These are phyloP conservation scores for Candida xyloterini DNA, from an alignment of 805 yeast species.

Conservation along the genomic window DNA sequence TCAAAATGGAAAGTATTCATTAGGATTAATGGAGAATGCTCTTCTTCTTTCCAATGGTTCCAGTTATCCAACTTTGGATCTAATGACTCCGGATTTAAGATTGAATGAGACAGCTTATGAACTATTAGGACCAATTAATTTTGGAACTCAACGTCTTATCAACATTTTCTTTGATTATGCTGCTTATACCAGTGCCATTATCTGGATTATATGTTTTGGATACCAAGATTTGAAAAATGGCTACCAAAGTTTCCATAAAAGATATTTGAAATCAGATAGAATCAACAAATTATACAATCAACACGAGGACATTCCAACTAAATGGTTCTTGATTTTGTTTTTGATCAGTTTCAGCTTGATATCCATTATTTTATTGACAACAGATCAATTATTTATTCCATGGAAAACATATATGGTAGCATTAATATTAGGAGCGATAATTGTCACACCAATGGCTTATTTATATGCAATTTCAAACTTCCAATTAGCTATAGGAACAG, in stretches of 20 bases:
- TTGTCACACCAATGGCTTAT: conserved; percentile 49
- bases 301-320: conserved; percentile 41
- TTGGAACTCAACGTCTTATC: conserved; percentile 50
- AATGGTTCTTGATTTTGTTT: conserved; percentile 42
- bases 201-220: conserved; percentile 39
- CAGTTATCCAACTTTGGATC: conserved; percentile 40
- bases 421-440: conserved; percentile 40
- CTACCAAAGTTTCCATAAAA: conserved; percentile 8
- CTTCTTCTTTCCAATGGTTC: conserved; percentile 38
- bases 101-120: conserved; percentile 47
- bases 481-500: conserved; percentile 51
- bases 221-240: conserved; percentile 20
- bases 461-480: conserved; percentile 49
- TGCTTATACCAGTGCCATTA: conserved; percentile 46
- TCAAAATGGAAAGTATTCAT: conserved; percentile 28
- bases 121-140: conserved; percentile 41
- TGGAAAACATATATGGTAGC: conserved; percentile 44
- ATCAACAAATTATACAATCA: conserved; percentile 39
- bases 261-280: conserved; percentile 31
- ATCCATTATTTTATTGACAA: conserved; percentile 31
- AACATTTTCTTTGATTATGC: conserved; percentile 53
- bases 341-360: conserved; percentile 35
- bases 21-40: conserved; percentile 48
- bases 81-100: conserved; percentile 38
- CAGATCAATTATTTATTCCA: conserved; percentile 33